Evolutionary conservation across 2,329 filamentous ascomycete species (phyloP), one percentile per base, ranked within the genome.

Genomic region (Claviceps digitariae): DNA sequence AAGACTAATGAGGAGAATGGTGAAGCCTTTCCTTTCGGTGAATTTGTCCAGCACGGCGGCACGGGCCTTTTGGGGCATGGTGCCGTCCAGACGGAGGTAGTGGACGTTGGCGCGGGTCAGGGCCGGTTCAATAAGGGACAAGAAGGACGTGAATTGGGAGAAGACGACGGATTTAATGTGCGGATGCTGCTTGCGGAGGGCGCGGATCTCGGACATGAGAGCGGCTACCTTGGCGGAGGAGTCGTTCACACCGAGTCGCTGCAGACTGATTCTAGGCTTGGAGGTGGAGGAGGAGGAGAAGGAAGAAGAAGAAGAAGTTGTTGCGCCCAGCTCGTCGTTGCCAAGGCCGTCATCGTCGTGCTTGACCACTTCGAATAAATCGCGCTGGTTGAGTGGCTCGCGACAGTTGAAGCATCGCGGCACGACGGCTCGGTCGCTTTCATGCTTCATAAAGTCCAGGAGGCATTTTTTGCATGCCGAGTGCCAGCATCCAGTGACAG

Each of bases 401-500:
- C 93, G 86, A 65, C 93, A 98, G 59, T 86, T 91, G 72, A 95
- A 95, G 68, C 93, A 98, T 10, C 84, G 81, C 1, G 93, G 86
- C 0, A 85, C 67, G 50, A 87, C 79, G 45, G 83, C 82, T 55
- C 85, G 88, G 59, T 88, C 83, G 4, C 77, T 84, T 66, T 95
- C 86, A 62, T 95, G 90, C 57, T 86, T 82, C 63, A 98, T 94
- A 61, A 89, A 95, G 60, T 89, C 83, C 2, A 94, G 72, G n/a
- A 97, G 72, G 62, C 93, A 98, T 57, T 87, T 85, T 69, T 93
- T 95, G 72, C 93, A 98, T 1, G 93, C 90, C 36, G 88, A 95
- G 67, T 98, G 93, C 90, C 93, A 98, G 69, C 93, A 98, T 0
- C 89, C 88, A 0, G 93, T 97, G 1, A 98, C 93, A 0, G 87